Conservation (phyloP, 2,329 filamentous ascomycete species). For the Pseudogymnoascus sp. region DNA sequence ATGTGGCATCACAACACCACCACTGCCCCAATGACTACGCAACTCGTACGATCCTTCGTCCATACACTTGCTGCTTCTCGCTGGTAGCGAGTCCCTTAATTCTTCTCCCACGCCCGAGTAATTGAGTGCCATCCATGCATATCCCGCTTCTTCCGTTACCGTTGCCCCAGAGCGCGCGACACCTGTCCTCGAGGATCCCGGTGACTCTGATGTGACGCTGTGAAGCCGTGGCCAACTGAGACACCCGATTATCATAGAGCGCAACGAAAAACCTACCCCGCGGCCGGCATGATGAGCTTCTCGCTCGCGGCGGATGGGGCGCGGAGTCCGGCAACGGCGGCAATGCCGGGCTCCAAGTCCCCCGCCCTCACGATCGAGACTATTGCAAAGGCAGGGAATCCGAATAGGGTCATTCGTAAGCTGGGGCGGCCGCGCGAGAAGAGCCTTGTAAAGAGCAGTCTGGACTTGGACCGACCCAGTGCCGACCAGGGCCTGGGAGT, state of each 20-base stretch:
- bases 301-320: background rate
- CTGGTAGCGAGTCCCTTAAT: constrained; percentile 3
- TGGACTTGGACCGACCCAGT: background rate
- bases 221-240: background rate
- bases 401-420: constrained; percentile 1
- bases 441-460: background rate
- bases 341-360: background rate
- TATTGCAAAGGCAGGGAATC: background rate
- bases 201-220: background rate
- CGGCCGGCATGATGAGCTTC: constrained; percentile 1
- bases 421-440: background rate
- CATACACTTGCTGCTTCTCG: background rate
- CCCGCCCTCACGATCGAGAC: background rate
- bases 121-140: background rate
- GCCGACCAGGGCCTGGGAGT: background rate
- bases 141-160: background rate
- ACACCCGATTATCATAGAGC: background rate
- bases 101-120: background rate
- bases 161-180: background rate
- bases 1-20: constrained; percentile 1
- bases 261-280: background rate
- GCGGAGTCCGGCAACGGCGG: background rate
- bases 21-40: constrained; percentile 7
- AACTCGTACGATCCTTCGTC: constrained; percentile 3
- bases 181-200: background rate